Percentiles rank a stretch among this genome's conserved stretches.
Conservation (phyloP, 2,329 filamentous ascomycete species). For the Diaporthe nobilis region DNA sequence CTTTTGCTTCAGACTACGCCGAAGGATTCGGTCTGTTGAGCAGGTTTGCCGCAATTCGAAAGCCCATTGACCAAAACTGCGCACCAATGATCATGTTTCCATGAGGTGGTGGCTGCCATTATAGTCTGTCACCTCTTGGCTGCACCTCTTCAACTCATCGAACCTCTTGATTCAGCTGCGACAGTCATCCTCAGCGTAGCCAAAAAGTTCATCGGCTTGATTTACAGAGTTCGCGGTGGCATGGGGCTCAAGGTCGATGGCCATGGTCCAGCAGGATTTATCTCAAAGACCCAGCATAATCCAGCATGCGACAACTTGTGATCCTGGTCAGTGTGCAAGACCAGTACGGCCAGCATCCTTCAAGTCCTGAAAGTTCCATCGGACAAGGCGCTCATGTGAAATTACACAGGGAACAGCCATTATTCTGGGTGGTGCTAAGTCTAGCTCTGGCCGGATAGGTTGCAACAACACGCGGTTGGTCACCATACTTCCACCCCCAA, state of each 20-base stretch:
- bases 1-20: background rate
- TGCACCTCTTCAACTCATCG: background rate
- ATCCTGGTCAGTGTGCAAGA: background rate
- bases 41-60: background rate
- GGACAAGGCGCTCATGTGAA: background rate
- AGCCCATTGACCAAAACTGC: background rate
- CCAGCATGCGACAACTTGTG: background rate
- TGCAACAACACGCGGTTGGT: constrained; percentile 10
- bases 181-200: background rate
- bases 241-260: background rate
- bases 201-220: background rate
- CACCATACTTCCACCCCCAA: background rate
- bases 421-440: constrained; percentile 6
- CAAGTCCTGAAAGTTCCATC: background rate
- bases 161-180: background rate
- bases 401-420: background rate
- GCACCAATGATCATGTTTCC: background rate
- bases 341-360: background rate
- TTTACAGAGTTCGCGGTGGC: background rate
- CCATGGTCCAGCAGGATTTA: background rate
- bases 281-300: background rate
- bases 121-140: constrained; percentile 1
- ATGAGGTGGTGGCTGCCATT: background rate
- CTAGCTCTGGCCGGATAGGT: background rate
- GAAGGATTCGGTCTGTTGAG: background rate